A percentile compares a stretch with the other conserved stretches of the same genome.
These are phyloP conservation scores for Colletotrichum spinosum DNA, from an alignment of 2,329 filamentous ascomycete genomes.

Conservation along the genomic window DNA sequence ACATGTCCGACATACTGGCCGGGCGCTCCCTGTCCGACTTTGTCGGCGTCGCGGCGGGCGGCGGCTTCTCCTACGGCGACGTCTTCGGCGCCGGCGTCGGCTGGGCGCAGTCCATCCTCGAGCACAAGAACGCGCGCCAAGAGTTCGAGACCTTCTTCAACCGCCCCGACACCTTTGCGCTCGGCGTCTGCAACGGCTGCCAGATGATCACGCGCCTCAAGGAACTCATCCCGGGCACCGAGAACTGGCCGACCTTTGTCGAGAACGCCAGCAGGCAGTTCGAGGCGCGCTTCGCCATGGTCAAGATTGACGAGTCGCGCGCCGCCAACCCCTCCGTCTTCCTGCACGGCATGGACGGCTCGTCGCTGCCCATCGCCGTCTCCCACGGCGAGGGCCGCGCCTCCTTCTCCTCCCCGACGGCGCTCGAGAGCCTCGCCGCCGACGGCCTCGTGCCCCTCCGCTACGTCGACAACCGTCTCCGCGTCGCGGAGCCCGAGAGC, in stretches of 20 bases:
- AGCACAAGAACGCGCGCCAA: constrained; percentile 79
- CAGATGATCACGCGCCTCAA: constrained; percentile 89
- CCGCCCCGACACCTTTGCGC: constrained; percentile 87
- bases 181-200: constrained; percentile 97
- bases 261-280: constrained; percentile 89
- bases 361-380: constrained; percentile 84
- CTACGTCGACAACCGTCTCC: constrained; percentile 82
- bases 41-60: constrained; percentile 91
- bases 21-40: constrained; percentile 86
- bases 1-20: constrained; percentile 93
- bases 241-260: constrained; percentile 87
- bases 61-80: constrained; percentile 95
- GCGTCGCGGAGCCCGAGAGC: constrained; percentile 76
- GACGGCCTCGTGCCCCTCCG: constrained; percentile 80
- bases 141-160: constrained; percentile 90
- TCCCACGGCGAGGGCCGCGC: constrained; percentile 94
- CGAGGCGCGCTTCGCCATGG: constrained; percentile 89
- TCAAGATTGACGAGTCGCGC: constrained; percentile 69
- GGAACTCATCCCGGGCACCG: constrained; percentile 86
- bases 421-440: constrained; percentile 66
- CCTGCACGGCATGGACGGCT: constrained; percentile 87
- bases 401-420: constrained; percentile 68
- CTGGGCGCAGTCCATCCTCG: constrained; percentile 93
- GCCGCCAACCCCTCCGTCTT: constrained; percentile 77
- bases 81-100: constrained; percentile 90